Evolutionary conservation across 805 yeast genomes (phyloP).

Genomic region (Candida andamanensis): DNA sequence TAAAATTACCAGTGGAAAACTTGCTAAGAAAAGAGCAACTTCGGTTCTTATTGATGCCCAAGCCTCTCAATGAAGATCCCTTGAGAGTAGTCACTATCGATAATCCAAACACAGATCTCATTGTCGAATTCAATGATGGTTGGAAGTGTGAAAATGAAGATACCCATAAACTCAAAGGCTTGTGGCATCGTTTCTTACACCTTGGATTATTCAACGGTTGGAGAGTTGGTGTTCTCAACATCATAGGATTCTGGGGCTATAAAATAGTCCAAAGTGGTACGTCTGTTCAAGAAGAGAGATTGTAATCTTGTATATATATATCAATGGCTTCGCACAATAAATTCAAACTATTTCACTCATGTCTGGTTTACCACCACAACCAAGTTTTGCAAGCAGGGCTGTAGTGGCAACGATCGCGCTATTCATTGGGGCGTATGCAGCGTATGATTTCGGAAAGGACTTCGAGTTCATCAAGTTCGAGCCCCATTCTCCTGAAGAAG

Average conservation of each 20-base stretch:
- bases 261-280: constrained; percentile 47
- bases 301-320: constrained; percentile 10
- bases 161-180: constrained; percentile 24
- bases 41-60: constrained; percentile 47
- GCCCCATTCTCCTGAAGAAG: constrained; percentile 35
- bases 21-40: constrained; percentile 80
- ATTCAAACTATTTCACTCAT: background rate
- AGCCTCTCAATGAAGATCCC: constrained; percentile 30
- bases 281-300: constrained; percentile 30
- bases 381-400: constrained; percentile 29
- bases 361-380: constrained; percentile 16
- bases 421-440: constrained; percentile 28
- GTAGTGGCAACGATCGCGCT: constrained; percentile 35
- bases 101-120: constrained; percentile 42
- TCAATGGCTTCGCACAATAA: background rate
- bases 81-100: constrained; percentile 38
- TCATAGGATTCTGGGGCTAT: constrained; percentile 80
- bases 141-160: constrained; percentile 31
- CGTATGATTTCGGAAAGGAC: constrained; percentile 31
- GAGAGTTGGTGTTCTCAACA: constrained; percentile 78
- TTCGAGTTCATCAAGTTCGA: constrained; percentile 35
- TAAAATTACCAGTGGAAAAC: constrained; percentile 85
- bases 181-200: constrained; percentile 24
- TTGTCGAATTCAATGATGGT: constrained; percentile 49
- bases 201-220: constrained; percentile 73